These are phyloP conservation scores for Cladophialophora immunda DNA, from an alignment of 2,329 filamentous ascomycete genomes.

Conservation along the genomic window DNA sequence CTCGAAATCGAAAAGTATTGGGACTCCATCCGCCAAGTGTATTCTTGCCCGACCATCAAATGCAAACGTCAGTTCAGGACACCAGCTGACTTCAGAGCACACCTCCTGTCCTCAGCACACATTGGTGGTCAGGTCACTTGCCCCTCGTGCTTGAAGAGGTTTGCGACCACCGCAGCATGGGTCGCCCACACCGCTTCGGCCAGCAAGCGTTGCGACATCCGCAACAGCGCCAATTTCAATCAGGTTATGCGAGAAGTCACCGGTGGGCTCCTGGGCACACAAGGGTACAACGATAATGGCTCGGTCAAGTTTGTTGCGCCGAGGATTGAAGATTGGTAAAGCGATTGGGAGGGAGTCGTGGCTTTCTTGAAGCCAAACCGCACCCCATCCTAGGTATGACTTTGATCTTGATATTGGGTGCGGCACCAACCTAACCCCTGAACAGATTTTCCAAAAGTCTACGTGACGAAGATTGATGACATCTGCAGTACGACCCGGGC, in stretches of 20 bases:
- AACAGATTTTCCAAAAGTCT: not conserved
- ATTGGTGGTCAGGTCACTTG: constrained; percentile 46
- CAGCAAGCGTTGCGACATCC: constrained; percentile 48
- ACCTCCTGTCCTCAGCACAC: constrained; percentile 45
- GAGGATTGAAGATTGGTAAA: constrained; percentile 25
- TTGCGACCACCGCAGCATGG: constrained; percentile 49
- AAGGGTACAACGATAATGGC: constrained; percentile 46
- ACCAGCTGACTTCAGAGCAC: constrained; percentile 44
- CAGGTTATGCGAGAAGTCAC: constrained; percentile 50
- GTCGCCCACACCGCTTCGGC: constrained; percentile 53
- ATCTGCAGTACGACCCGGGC: not conserved
- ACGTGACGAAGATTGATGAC: not conserved
- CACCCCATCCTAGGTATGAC: not conserved
- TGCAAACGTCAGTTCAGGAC: constrained; percentile 45
- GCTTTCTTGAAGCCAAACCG: not conserved
- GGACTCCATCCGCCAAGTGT: constrained; percentile 43
- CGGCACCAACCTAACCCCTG: not conserved
- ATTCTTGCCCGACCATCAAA: constrained; percentile 44
- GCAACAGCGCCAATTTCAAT: constrained; percentile 43
- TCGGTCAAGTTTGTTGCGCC: constrained; percentile 45
- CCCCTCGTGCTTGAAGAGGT: constrained; percentile 50
- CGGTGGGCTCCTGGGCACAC: constrained; percentile 48
- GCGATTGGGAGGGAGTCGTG: not conserved
- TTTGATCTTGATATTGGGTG: not conserved
- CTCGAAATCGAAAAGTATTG: constrained; percentile 46